Evolutionary conservation across 257 asterid genomes (phyloP).

Genomic region (Ilex aquifolium): DNA sequence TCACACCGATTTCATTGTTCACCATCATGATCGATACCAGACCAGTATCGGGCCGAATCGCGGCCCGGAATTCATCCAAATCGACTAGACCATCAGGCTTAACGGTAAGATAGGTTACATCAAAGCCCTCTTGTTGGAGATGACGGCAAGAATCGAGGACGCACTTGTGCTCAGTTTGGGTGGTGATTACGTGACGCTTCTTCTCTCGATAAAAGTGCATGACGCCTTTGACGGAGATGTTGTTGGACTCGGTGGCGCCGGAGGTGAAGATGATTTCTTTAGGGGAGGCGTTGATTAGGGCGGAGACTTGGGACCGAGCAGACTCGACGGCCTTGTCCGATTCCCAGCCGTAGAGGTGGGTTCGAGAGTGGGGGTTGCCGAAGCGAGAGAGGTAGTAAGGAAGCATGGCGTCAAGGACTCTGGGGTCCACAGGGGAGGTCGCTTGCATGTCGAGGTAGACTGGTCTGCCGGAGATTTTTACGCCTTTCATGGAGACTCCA

Average conservation of each 20-base stretch:
- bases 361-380: slow-evolving; percentile 95
- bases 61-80: slow-evolving; percentile 54
- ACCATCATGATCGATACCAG: slow-evolving; percentile 93
- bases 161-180: slow-evolving; percentile 97
- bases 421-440: slow-evolving; percentile 91
- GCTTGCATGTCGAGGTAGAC: slow-evolving; percentile 98
- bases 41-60: slow-evolving; percentile 84
- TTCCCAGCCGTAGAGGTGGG: slow-evolving; percentile 99
- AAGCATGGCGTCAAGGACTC: slow-evolving; percentile 91
- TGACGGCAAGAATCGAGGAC: slow-evolving; percentile 91
- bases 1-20: slow-evolving; percentile 93
- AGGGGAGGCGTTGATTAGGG: slow-evolving; percentile 75
- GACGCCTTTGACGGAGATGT: slow-evolving; percentile 85
- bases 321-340: slow-evolving; percentile 82
- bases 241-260: slow-evolving; percentile 93
- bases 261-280: slow-evolving; percentile 95
- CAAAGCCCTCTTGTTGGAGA: slow-evolving; percentile 88
- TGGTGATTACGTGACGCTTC: slow-evolving; percentile 94
- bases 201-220: slow-evolving; percentile 79
- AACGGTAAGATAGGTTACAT: slow-evolving; percentile 85
- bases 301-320: slow-evolving; percentile 56
- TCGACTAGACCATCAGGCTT: slow-evolving; percentile 64
- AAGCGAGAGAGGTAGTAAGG: slow-evolving; percentile 69
- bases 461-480: slow-evolving; percentile 86
- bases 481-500: slow-evolving; percentile 79